Evolutionary conservation across 2,329 filamentous ascomycete genomes (phyloP).

Genomic region (Tolypocladium cylindrosporum): DNA sequence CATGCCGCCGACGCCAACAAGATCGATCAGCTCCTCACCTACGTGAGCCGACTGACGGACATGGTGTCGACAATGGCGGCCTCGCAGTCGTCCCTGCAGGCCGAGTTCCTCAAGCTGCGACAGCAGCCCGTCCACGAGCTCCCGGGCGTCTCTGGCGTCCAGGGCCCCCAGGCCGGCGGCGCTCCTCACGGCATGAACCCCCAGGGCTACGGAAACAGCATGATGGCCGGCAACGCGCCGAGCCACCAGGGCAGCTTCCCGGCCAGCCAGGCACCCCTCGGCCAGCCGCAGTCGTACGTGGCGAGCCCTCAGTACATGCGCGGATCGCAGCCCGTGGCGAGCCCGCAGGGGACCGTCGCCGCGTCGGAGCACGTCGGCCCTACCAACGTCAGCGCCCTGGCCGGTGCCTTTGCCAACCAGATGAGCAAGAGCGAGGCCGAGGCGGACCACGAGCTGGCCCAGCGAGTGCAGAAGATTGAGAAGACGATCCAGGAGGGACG

Average conservation of each 20-base stretch:
- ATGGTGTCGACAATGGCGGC: conserved; percentile 61
- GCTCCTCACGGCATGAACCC: conserved; percentile 12
- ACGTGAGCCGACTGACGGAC: conserved; percentile 56
- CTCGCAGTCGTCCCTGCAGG: conserved; percentile 59
- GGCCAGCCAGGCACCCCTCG: conserved; percentile 18
- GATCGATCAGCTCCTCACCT: conserved; percentile 61
- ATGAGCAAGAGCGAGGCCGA: conserved; percentile 24
- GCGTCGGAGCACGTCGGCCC: conserved; percentile 23
- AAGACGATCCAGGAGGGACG: conserved; percentile 50
- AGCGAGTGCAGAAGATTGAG: conserved; percentile 49
- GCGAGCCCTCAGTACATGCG: conserved; percentile 26
- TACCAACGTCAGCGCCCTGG: conserved; percentile 22
- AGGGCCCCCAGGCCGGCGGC: conserved; percentile 10
- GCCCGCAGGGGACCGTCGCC: conserved; percentile 17
- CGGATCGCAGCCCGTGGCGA: conserved; percentile 19
- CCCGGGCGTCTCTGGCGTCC: conserved; percentile 16
- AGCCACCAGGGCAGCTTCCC: conserved; percentile 23
- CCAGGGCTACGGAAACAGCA: conserved; percentile 17
- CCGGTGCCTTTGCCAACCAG: conserved; percentile 24
- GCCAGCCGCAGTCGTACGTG: conserved; percentile 22
- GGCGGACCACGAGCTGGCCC: conserved; percentile 40
- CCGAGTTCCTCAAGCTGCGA: conserved; percentile 49
- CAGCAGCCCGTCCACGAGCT: conserved; percentile 36
- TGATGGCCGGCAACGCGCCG: conserved; percentile 12
- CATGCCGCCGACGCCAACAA: conserved; percentile 46